A percentile compares a stretch with the other conserved stretches of the same genome.
phyloP scores from a whole-genome alignment of 768 basidiomycete genomes.

The Mycena haematopus region DNA sequence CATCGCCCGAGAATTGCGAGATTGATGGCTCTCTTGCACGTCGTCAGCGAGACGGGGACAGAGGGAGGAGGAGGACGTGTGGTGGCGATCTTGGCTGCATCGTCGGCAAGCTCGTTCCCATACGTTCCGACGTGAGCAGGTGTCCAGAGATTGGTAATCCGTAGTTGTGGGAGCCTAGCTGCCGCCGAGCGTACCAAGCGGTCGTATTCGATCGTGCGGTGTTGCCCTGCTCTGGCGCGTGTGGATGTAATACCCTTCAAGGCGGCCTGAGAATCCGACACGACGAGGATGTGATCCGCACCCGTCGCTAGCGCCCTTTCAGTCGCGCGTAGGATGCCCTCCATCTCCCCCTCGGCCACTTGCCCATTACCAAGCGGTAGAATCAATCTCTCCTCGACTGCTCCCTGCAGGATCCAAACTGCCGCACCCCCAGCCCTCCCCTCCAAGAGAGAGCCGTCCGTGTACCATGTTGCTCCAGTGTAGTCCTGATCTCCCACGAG shows the following conservation, averaged over 20 bases:
- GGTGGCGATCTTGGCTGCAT: background rate
- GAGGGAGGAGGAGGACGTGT: background rate
- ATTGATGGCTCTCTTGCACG: background rate
- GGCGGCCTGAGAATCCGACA: background rate
- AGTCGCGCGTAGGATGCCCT: no score
- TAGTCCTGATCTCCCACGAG: no score
- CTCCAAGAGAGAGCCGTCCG: background rate
- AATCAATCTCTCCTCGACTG: background rate
- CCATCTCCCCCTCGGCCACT: no score
- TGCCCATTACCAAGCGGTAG: background rate
- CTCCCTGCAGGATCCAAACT: background rate
- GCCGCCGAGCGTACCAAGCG: background rate
- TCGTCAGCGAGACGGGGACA: background rate
- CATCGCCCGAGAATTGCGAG: no score
- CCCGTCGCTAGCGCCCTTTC: background rate
- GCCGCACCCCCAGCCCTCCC: background rate
- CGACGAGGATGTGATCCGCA: background rate
- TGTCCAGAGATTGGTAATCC: background rate
- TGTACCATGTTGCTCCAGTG: background rate
- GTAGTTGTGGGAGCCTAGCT: background rate
- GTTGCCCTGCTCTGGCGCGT: background rate
- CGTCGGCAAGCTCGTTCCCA: background rate
- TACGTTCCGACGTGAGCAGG: background rate
- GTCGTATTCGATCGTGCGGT: background rate
- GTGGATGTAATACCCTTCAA: background rate